phyloP scores from a whole-genome alignment of 768 basidiomycete genomes.

The Lactarius hengduanensis region DNA sequence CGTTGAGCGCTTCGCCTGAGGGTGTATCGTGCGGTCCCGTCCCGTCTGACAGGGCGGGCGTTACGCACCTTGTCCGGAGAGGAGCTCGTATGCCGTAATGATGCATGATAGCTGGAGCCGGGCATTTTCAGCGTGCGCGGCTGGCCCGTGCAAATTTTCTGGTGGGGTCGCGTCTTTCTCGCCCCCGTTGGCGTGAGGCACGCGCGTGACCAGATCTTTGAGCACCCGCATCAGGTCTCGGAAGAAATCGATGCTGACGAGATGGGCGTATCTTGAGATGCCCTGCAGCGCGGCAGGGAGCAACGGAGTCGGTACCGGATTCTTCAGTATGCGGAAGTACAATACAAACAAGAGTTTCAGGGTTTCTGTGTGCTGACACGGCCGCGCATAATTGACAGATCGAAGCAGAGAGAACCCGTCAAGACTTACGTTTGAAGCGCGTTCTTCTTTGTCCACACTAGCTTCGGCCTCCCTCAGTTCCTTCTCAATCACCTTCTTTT shows the following conservation, averaged over 20 bases:
- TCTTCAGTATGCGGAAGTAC: conserved; percentile 95
- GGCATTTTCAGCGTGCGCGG: conserved; percentile 39
- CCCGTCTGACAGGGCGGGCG: conserved; percentile 13
- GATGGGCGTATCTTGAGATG: conserved; percentile 89
- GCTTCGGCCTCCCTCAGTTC: conserved; percentile 95
- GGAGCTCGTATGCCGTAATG: conserved; percentile 94
- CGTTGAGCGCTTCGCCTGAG: conserved; percentile 92
- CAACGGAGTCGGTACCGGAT: conserved; percentile 70
- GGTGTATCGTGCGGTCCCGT: background rate
- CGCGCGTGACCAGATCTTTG: conserved; percentile 65
- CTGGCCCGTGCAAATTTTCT: conserved; percentile 25
- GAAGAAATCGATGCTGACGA: conserved; percentile 99
- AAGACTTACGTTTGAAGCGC: conserved; percentile 68
- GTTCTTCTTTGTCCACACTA: conserved; percentile 89
- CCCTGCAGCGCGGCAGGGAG: conserved; percentile 88
- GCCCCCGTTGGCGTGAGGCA: conserved; percentile 39
- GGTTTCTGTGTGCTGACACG: conserved; percentile 91
- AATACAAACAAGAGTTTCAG: conserved; percentile 95
- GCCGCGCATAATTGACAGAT: conserved; percentile 17
- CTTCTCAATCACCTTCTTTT: conserved; percentile 84
- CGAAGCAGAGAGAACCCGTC: conserved; percentile 13
- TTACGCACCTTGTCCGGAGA: conserved; percentile 85
- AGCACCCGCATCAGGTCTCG: conserved; percentile 88
- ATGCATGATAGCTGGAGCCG: conserved; percentile 78
- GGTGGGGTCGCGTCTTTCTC: conserved; percentile 26